phyloP scores from a whole-genome alignment of 2,329 filamentous ascomycete species.

The Trichoderma sp. region DNA sequence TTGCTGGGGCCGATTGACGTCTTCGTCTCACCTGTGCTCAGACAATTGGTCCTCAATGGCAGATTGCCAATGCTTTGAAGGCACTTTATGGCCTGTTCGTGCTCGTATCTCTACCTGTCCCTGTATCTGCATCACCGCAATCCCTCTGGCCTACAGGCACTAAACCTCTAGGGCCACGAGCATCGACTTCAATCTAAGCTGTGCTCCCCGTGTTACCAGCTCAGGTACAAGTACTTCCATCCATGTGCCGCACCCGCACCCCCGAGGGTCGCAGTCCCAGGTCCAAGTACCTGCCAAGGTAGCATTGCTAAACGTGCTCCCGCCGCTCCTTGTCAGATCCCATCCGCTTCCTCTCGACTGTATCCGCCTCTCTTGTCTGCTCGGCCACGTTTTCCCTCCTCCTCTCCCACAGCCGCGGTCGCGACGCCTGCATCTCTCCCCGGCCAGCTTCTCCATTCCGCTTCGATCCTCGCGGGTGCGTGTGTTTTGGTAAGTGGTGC shows the following conservation, averaged over 20 bases:
- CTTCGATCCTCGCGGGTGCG: constrained; percentile 18
- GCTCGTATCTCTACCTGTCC: background rate
- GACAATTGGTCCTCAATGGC: background rate
- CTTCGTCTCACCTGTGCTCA: background rate
- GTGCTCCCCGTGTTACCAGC: background rate
- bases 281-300: background rate
- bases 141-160: background rate
- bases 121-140: background rate
- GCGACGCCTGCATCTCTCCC: constrained; percentile 8
- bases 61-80: background rate
- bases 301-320: background rate
- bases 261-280: background rate
- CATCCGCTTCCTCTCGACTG: too few species aligned
- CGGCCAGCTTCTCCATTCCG: constrained; percentile 19
- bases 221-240: constrained; percentile 3
- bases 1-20: background rate
- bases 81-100: background rate
- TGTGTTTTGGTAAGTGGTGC: constrained; percentile 19
- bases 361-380: background rate
- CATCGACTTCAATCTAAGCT: too few species aligned
- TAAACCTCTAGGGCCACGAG: too few species aligned
- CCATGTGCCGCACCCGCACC: background rate
- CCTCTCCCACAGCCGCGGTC: background rate
- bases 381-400: constrained; percentile 1
- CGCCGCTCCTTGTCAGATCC: background rate